Evolutionary conservation across 2,329 filamentous ascomycete species (phyloP), one percentile per base, ranked within the genome.

Genomic region (Cladosporium sp.): DNA sequence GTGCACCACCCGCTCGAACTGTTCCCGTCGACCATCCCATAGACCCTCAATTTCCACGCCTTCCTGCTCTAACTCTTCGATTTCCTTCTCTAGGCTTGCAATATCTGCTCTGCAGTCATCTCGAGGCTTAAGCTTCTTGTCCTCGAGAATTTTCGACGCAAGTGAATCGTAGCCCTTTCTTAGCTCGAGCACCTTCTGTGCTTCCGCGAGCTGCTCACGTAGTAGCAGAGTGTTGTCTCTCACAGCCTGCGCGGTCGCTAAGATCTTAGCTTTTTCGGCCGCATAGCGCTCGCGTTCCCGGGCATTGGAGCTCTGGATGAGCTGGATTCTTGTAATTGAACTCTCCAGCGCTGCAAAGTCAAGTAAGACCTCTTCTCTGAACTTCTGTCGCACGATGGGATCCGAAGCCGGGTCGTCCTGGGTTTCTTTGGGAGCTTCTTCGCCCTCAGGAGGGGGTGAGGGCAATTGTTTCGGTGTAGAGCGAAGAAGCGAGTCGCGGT

Each of bases 261-360:
- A 72, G 60, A 96, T 96, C 54, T 83, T 82, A 43, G 83, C 73
- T 62, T 94, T 92, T 64, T 95, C 87, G 1, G 79, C 77, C 4
- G 84, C 83, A 69, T 96, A 97, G 39, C 91, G 84, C 59, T 86
- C 81, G 48, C 92, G 84, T 71, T 97, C 91, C 49, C 80, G 80
- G 55, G 79, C 80, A 67, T 97, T 96, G 65, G 88, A 90, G 22
- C 85, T 82, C 47, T 86, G 80, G 0, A 95, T 83, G 62, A 95
- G 88, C 60, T 96, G 91, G 33, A 95, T 86, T 50, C 92, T 88
- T 29, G 87, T 81, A 57, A 96, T 86, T 64, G 84, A 88, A 70
- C 82, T 87, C 67, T 95, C 88, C 59, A 96, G 90, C 15, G 88
- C 84, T 12, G 87, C 86, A 61, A 96, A 93, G 68, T 97, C 92